phyloP scores from a whole-genome alignment of 2,329 filamentous ascomycete genomes.

The Nothophaeocryptopus gaeumannii region DNA sequence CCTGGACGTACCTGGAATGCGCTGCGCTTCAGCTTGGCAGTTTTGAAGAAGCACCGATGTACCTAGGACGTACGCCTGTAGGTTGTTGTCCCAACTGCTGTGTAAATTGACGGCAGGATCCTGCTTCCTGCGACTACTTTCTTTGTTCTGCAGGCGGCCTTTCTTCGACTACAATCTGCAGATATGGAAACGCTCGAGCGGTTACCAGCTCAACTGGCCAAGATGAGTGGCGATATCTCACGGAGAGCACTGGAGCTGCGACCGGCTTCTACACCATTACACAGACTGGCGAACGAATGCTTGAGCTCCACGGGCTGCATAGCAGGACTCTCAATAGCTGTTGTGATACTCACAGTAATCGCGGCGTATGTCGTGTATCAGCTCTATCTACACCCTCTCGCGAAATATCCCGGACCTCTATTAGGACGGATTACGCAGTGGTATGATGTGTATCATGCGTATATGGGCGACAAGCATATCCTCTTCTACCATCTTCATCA shows the following conservation, averaged over 20 bases:
- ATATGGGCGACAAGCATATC: constrained; percentile 29
- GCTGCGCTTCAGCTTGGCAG: no score
- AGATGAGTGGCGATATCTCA: constrained; percentile 8
- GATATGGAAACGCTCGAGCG: not conserved
- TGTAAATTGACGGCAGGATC: not conserved
- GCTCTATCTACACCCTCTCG: constrained; percentile 27
- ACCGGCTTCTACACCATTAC: constrained; percentile 1
- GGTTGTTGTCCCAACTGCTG: not conserved
- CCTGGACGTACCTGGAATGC: no score
- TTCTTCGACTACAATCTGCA: not conserved
- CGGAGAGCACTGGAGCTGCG: constrained; percentile 7
- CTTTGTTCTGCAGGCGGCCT: not conserved
- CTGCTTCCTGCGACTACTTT: not conserved
- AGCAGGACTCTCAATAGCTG: constrained; percentile 9
- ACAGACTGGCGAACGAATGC: constrained; percentile 6
- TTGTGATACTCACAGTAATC: constrained; percentile 9
- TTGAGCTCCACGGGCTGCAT: constrained; percentile 11
- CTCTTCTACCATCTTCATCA: constrained; percentile 26
- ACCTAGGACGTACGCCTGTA: not conserved
- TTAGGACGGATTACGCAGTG: constrained; percentile 24
- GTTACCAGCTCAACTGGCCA: constrained; percentile 1
- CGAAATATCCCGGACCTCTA: constrained; percentile 27
- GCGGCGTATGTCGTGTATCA: constrained; percentile 23
- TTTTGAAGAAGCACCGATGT: not conserved
- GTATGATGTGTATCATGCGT: constrained; percentile 30